Conservation (phyloP, 2,329 filamentous ascomycete genomes). For the Colletotrichum sp. region DNA sequence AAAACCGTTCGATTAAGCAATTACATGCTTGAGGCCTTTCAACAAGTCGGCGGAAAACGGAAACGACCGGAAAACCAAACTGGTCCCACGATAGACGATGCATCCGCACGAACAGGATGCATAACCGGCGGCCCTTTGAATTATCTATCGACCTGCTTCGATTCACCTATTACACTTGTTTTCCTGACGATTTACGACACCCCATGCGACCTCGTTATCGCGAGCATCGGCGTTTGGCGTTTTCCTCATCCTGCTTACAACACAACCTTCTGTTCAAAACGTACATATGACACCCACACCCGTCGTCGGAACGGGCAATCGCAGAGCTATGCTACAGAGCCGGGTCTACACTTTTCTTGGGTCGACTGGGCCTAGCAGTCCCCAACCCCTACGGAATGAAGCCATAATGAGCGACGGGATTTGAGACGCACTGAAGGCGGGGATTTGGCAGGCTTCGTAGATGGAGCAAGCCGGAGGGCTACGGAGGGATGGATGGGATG, state of each 20-base stretch:
- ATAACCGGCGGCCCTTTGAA: slow-evolving; percentile 6
- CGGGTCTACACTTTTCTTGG: not conserved
- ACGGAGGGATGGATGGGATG: not conserved
- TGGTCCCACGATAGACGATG: slow-evolving; percentile 3
- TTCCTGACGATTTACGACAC: slow-evolving; percentile 20
- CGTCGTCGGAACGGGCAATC: slow-evolving; percentile 6
- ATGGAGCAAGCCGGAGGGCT: not conserved
- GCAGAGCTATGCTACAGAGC: slow-evolving; percentile 15
- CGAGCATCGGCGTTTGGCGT: slow-evolving; percentile 24
- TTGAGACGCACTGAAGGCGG: slow-evolving; percentile 2
- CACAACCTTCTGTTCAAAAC: slow-evolving; percentile 16
- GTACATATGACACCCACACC: slow-evolving; percentile 9
- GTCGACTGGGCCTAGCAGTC: not conserved
- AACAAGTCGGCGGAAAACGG: not conserved
- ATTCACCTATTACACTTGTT: slow-evolving; percentile 18
- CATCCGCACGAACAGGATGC: slow-evolving; percentile 5
- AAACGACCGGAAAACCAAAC: not conserved
- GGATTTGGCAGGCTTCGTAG: not conserved
- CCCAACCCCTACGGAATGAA: slow-evolving; percentile 8
- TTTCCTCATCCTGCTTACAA: slow-evolving; percentile 14
- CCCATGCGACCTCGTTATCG: slow-evolving; percentile 18
- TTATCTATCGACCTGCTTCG: slow-evolving; percentile 1
- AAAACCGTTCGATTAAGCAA: not conserved
- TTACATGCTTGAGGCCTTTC: not conserved
- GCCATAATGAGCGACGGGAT: slow-evolving; percentile 16